Conservation (phyloP, 163 green algal species). For the Botryococcus braunii region DNA sequence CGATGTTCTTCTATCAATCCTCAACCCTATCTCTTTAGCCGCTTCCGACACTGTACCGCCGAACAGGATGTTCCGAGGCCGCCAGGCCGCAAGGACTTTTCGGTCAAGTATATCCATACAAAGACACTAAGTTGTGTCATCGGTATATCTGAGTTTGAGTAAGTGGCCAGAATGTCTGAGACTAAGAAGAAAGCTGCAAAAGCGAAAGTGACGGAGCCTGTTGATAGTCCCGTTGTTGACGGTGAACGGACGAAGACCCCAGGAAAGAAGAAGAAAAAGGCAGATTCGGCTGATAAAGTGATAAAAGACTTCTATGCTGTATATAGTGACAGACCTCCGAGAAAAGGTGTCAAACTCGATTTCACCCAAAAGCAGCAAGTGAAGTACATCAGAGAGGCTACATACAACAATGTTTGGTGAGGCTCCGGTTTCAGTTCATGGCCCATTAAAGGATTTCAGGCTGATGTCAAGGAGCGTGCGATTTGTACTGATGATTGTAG, state of each 20-base stretch:
- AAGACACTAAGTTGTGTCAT: too few species aligned
- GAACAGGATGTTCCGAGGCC: too few species aligned
- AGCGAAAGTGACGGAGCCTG: too few species aligned
- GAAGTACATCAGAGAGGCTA: conserved; percentile 34
- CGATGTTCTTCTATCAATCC: too few species aligned
- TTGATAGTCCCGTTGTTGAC: background rate
- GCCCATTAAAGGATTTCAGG: background rate
- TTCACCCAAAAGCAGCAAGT: conserved; percentile 7
- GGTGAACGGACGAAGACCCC: conserved; percentile 1
- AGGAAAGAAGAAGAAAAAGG: conserved; percentile 1
- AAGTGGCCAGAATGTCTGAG: too few species aligned
- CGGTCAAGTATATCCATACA: too few species aligned
- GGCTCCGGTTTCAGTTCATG: background rate
- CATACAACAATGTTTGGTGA: conserved; percentile 79
- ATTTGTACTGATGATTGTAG: background rate
- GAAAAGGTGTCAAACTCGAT: background rate
- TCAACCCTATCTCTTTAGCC: too few species aligned
- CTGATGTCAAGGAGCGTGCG: background rate
- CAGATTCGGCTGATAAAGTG: background rate
- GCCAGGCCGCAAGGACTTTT: too few species aligned
- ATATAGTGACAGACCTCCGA: background rate
- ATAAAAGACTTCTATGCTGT: background rate
- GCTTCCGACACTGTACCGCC: too few species aligned
- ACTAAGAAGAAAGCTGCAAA: too few species aligned
- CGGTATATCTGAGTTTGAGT: too few species aligned